These are phyloP conservation scores for Candolleomyces aberdarensis DNA, from an alignment of 768 basidiomycete species.

Conservation along the genomic window DNA sequence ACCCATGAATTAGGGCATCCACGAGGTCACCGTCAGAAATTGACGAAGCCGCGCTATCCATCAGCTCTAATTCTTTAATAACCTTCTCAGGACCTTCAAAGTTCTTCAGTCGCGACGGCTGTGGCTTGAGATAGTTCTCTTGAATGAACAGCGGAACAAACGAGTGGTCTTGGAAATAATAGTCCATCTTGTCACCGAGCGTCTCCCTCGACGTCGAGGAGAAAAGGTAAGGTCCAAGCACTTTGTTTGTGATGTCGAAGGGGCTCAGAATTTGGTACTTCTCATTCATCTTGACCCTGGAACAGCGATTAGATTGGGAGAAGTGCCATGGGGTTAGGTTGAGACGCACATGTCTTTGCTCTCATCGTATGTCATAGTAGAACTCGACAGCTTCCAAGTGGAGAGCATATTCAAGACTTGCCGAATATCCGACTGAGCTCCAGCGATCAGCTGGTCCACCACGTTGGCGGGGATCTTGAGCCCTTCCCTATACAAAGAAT, in stretches of 20 bases:
- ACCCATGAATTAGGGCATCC: slow-evolving; percentile 94
- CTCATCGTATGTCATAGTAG: slow-evolving; percentile 86
- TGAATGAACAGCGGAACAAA: slow-evolving; percentile 92
- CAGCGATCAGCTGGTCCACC: slow-evolving; percentile 84
- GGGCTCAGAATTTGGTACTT: slow-evolving; percentile 90
- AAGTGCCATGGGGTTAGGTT: not conserved
- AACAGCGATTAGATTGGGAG: not conserved
- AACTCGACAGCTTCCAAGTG: slow-evolving; percentile 87
- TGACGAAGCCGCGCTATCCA: slow-evolving; percentile 86
- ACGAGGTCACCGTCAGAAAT: slow-evolving; percentile 95
- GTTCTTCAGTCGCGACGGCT: slow-evolving; percentile 59
- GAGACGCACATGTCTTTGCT: slow-evolving; percentile 79
- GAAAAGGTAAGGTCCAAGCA: slow-evolving; percentile 91
- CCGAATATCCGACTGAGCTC: slow-evolving; percentile 93
- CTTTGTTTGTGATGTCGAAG: slow-evolving; percentile 85
- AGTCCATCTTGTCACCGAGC: slow-evolving; percentile 87
- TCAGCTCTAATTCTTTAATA: slow-evolving; percentile 73
- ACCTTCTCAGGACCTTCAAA: slow-evolving; percentile 59
- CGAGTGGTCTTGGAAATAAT: slow-evolving; percentile 95
- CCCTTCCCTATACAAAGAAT: slow-evolving; percentile 62
- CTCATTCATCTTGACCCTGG: slow-evolving; percentile 84
- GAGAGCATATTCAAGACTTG: slow-evolving; percentile 98
- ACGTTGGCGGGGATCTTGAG: slow-evolving; percentile 91
- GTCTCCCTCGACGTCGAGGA: slow-evolving; percentile 77
- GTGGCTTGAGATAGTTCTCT: slow-evolving; percentile 94